Evolutionary conservation across 495 filamentous ascomycete species (phyloP).

Genomic region (Hyaloscypha hepaticicola): DNA sequence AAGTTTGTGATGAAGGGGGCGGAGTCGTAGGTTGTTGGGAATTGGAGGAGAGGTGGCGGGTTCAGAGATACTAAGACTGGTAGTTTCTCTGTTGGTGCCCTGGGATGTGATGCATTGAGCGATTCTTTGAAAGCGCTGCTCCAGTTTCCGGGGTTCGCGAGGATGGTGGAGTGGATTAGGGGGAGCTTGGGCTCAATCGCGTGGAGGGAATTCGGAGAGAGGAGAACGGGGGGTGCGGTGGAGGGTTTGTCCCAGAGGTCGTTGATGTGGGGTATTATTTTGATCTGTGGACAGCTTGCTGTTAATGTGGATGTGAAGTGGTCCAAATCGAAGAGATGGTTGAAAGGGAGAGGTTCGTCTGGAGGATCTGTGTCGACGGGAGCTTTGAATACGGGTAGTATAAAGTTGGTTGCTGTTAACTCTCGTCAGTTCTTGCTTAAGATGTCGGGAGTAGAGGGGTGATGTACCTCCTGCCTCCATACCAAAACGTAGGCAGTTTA

Average conservation of each 20-base stretch:
- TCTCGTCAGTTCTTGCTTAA: neutral
- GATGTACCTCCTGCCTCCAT: constrained; percentile 45
- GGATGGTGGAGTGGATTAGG: constrained; percentile 21
- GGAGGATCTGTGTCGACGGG: constrained; percentile 31
- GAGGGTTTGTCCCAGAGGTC: constrained; percentile 15
- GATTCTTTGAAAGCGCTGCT: constrained; percentile 22
- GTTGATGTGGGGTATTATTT: constrained; percentile 21
- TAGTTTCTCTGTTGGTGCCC: neutral
- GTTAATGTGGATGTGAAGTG: constrained; percentile 41
- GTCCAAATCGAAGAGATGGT: constrained; percentile 46
- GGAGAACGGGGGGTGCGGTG: neutral
- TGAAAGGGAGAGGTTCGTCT: constrained; percentile 26
- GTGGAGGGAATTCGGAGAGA: constrained; percentile 3
- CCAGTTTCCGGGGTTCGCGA: constrained; percentile 26
- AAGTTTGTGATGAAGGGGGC: constrained; percentile 32
- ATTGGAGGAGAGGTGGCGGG: constrained; percentile 39
- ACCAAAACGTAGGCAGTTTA: constrained; percentile 49
- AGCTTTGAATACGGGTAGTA: constrained; percentile 43
- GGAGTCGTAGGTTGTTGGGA: constrained; percentile 34
- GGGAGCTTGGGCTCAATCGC: neutral
- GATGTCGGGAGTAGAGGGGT: neutral
- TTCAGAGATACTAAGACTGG: constrained; percentile 32
- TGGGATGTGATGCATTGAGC: constrained; percentile 12
- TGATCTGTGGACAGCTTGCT: constrained; percentile 40
- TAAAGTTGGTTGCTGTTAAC: constrained; percentile 38